Evolutionary conservation across 1,139 yeast species (phyloP), one percentile per base, ranked within the genome.

Genomic region (Kodamaea derodonti): DNA sequence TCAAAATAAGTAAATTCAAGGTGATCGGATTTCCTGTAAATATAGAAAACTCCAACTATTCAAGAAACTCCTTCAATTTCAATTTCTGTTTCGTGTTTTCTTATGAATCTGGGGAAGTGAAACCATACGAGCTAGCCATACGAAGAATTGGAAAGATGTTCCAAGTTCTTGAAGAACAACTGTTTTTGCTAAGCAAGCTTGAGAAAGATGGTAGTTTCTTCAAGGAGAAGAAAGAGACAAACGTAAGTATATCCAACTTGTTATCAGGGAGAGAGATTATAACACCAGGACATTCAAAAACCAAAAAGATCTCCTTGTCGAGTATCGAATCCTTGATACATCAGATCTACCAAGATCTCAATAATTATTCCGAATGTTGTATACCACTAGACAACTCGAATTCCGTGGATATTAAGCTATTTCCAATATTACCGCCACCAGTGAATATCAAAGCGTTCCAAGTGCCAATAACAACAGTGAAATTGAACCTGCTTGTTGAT

Each of bases 301-400:
- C 68, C 30, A 65, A 63, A 27, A 62, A 63, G 36, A 67, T 75
- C 26, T 65, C 70, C 20, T 56, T 78, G 20, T 69, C 80, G 8
- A 80, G 88, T 2, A 78, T 92, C 32, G 86, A 83, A 46, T 84
- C 87, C 42, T 67, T 92, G 37, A 78, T 92, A 24, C 88, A 87
- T 54, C 97, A 94, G 54, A 76, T 94, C 14, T 88, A 74, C 51
- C 97, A 88, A 56, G 99, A 94, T 56, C 69, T 94, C 48, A 94
- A 92, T 60, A 87, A 85, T 52, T 92, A 88, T 58, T 86, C 96
- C 1, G 99, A 94, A 54, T 94, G 98, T 59, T 77, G 90, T 57
- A 90, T 94, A 20, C 96, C 97, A 0, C 76, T 92, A 32, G 97
- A 92, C 51, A 81, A 80, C 32, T 83, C 95, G 17, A 92, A 86